phyloP scores from a whole-genome alignment of 768 basidiomycete genomes.

The Favolaschia claudopus region DNA sequence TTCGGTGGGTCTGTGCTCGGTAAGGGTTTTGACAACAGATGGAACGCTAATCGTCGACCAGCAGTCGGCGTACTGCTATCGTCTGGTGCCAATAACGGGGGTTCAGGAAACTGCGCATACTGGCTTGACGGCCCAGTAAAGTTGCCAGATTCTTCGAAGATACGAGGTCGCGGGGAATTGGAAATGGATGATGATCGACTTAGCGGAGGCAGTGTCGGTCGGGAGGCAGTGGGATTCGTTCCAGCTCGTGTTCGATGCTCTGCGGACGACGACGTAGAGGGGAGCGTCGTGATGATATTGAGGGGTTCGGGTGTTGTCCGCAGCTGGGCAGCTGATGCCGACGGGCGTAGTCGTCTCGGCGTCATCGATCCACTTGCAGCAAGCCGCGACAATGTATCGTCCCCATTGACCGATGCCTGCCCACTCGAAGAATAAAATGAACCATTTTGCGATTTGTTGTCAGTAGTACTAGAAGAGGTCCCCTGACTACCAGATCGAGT shows the following conservation, averaged over 20 bases:
- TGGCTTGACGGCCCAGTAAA: slow-evolving; percentile 74
- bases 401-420: slow-evolving; percentile 60
- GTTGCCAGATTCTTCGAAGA: slow-evolving; percentile 54
- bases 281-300: slow-evolving; percentile 37
- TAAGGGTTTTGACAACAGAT: slow-evolving; percentile 67
- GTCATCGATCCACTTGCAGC: slow-evolving; percentile 61
- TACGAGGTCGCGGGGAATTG: slow-evolving; percentile 50
- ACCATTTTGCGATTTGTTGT: slow-evolving; percentile 71
- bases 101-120: slow-evolving; percentile 77
- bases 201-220: slow-evolving; percentile 55
- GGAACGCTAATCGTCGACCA: slow-evolving; percentile 72
- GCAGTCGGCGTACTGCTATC: slow-evolving; percentile 60
- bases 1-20: slow-evolving; percentile 47
- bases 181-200: slow-evolving; percentile 68
- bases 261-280: slow-evolving; percentile 45
- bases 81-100: slow-evolving; percentile 54
- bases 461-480: slow-evolving; percentile 76
- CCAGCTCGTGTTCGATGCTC: slow-evolving; percentile 70
- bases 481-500: slow-evolving; percentile 85
- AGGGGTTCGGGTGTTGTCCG: slow-evolving; percentile 55
- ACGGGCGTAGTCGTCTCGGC: slow-evolving; percentile 72
- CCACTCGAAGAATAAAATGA: slow-evolving; percentile 56
- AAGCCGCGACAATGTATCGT: slow-evolving; percentile 57
- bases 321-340: slow-evolving; percentile 80
- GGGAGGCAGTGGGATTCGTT: slow-evolving; percentile 63